Evolutionary conservation across 176 grass and related monocot genomes (phyloP).

Genomic region (Secale cereale): DNA sequence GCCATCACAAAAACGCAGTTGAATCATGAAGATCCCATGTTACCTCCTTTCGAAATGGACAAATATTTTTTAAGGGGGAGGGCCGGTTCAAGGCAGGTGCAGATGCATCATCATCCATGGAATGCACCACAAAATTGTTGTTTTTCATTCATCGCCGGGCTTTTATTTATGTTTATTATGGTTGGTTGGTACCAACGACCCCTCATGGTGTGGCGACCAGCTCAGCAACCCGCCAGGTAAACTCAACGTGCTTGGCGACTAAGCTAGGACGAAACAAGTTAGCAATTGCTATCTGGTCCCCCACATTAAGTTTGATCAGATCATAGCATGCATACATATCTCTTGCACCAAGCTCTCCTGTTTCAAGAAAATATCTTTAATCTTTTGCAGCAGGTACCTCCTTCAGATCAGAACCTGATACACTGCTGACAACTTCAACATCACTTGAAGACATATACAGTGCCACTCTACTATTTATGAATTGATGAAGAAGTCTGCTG

Average conservation of each 20-base stretch:
- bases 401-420: neutral
- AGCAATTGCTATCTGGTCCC: slow-evolving; percentile 13
- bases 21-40: slow-evolving; percentile 29
- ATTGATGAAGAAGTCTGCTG: neutral
- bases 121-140: neutral
- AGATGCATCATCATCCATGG: slow-evolving; percentile 9
- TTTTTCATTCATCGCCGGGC: neutral
- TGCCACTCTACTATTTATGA: neutral
- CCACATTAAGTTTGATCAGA: neutral
- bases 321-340: neutral
- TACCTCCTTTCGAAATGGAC: neutral
- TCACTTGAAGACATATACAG: neutral
- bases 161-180: neutral
- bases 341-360: neutral
- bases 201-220: slow-evolving; percentile 1
- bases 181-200: slow-evolving; percentile 5
- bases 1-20: neutral
- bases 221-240: neutral
- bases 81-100: neutral
- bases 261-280: neutral
- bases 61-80: neutral
- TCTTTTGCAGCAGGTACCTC: neutral
- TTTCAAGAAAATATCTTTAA: neutral
- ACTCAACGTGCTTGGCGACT: slow-evolving; percentile 27
- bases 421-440: neutral